Evolutionary conservation across 2,329 filamentous ascomycete genomes (phyloP), one percentile per base, ranked within the genome.

Genomic region (Didymosphaeria variabile): DNA sequence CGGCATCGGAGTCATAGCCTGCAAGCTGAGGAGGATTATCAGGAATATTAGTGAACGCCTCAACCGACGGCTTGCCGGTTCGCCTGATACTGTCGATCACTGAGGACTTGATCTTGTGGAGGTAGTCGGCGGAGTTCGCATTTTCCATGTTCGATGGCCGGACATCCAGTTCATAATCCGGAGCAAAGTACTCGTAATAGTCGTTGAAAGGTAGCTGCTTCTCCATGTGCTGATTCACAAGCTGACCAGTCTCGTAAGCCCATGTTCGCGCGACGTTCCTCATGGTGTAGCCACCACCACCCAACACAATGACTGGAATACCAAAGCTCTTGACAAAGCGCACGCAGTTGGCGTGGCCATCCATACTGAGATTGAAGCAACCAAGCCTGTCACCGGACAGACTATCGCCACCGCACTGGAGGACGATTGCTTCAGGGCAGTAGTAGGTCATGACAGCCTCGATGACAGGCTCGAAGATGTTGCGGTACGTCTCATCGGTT

Each of bases 161-260:
- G 19, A 91, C 88, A 69, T 90, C 87, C 45, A 91, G 82, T 75
- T 91, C 87, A 72, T 89, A 91, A 71, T 91, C 88, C 2, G 88
- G 88, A 6, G 85, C 87, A 72, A 90, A 91, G 72, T 91, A 91
- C 83, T 90, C 88, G 73, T 98, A 98, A 79, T 98, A 98, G 82
- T 98, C 94, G 66, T 97, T 98, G 79, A 93, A 98, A 0, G 94
- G 94, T 44, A 98, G 84, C n/a, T 91, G 89, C 5, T 90, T 86
- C 12, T 88, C 86, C 86, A 98, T 92, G 32, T 92, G 86, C 62
- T 94, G 88, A 31, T 92, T 92, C 21, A 97, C 92, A 9, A 98
- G 85, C 60, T 93, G 86, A 67, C 94, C 94, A 0, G 83, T 85
- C 87, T 97, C 81, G 69, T 83, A 87, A 23, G 83, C 83, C 87